Percentiles rank a stretch among this genome's conserved stretches.
Conservation (phyloP, 169 alveolate genomes). For the Plasmodium inui region DNA sequence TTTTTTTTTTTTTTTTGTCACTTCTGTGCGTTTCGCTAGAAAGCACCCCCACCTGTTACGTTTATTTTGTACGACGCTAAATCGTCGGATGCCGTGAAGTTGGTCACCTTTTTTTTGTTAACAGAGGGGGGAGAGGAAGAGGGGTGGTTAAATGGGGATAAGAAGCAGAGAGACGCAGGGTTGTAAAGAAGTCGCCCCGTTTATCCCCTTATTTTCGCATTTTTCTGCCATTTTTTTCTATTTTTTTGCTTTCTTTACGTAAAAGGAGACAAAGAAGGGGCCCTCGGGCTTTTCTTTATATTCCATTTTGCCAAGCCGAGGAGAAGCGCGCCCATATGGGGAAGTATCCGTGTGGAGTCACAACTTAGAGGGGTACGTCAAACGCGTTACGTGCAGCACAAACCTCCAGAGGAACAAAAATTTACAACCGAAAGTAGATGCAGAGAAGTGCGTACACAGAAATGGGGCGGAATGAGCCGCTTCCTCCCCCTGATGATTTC, state of each 20-base stretch:
- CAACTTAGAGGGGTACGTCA: neutral
- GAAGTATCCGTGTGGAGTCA: neutral
- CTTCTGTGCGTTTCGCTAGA: neutral
- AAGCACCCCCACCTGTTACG: constrained; percentile 11
- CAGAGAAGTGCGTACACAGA: neutral
- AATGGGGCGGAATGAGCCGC: neutral
- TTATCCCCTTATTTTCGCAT: neutral
- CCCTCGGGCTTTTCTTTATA: constrained; percentile 74
- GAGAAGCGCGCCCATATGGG: neutral
- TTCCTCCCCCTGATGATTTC: neutral
- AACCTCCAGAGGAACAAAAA: neutral
- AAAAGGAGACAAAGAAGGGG: constrained; percentile 61
- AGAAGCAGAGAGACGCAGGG: neutral
- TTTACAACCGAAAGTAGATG: neutral
- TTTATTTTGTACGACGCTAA: constrained; percentile 34
- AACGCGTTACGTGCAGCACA: neutral
- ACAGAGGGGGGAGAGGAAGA: neutral
- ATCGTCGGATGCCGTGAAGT: constrained; percentile 43
- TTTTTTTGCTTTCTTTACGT: constrained; percentile 25
- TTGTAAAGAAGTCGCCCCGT: neutral
- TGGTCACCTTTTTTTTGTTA: constrained; percentile 42
- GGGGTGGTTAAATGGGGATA: neutral
- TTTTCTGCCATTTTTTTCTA: neutral
- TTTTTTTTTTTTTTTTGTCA: neutral
- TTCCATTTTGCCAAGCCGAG: constrained; percentile 25